These are phyloP conservation scores for Penicillium griseofulvum DNA, from an alignment of 2,329 filamentous ascomycete genomes.

Conservation along the genomic window DNA sequence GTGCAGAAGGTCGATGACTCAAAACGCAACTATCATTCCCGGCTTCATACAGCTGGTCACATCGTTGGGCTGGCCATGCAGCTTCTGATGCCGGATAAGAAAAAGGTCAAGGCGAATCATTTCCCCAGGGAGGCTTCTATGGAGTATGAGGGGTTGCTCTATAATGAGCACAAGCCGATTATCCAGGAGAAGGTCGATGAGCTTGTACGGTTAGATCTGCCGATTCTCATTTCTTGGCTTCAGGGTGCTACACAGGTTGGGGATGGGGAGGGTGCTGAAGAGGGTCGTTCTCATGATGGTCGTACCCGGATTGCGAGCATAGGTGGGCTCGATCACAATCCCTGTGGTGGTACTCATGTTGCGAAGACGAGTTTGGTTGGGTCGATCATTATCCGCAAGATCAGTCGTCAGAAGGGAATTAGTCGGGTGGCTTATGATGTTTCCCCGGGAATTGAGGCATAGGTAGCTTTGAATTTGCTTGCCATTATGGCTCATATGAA, in stretches of 20 bases:
- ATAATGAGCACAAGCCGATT: slow-evolving; percentile 28
- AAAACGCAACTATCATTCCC: slow-evolving; percentile 30
- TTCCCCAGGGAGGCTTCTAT: slow-evolving; percentile 27
- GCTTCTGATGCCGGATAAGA: slow-evolving; percentile 23
- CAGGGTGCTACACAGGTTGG: slow-evolving; percentile 19
- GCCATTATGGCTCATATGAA: background rate
- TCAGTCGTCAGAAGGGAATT: slow-evolving; percentile 30
- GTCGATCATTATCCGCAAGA: slow-evolving; percentile 27
- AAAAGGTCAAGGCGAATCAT: slow-evolving; percentile 33
- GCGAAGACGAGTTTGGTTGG: slow-evolving; percentile 22
- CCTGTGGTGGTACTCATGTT: slow-evolving; percentile 34
- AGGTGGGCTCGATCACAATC: slow-evolving; percentile 29
- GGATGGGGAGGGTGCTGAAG: slow-evolving; percentile 14
- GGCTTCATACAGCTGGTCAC: slow-evolving; percentile 33
- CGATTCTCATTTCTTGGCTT: slow-evolving; percentile 26
- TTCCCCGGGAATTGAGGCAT: slow-evolving; percentile 5
- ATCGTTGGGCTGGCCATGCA: slow-evolving; percentile 31
- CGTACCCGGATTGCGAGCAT: slow-evolving; percentile 29
- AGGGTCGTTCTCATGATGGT: slow-evolving; percentile 10
- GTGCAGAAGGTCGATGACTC: slow-evolving; percentile 24
- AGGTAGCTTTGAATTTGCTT: background rate
- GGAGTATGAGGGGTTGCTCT: slow-evolving; percentile 31
- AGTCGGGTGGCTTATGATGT: slow-evolving; percentile 31
- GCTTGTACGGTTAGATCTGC: slow-evolving; percentile 21
- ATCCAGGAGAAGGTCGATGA: slow-evolving; percentile 32